Evolutionary conservation across 257 asterid species (phyloP), one percentile per base, ranked within the genome.

Genomic region (Nicotiana noctiflora): DNA sequence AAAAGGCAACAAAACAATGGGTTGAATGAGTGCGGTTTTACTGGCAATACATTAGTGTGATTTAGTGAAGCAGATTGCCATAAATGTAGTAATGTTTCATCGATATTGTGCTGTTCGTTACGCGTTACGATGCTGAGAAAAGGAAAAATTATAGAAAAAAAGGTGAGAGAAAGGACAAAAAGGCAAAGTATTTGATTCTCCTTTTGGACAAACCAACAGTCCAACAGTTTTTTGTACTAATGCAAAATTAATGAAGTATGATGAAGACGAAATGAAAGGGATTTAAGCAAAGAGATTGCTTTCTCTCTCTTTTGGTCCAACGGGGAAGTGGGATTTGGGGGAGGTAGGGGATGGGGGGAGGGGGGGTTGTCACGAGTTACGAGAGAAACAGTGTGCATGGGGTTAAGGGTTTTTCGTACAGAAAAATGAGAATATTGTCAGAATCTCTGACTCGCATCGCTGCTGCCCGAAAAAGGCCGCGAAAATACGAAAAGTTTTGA

Each of bases 401-500:
- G 77, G 77, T 46, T 70, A 6, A 70, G 77, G 77, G 21, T 15
- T 44, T 70, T 70, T 70, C 59, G 59, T 70, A 46, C 59, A 70
- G 77, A 21, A 10, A 40, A 40, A 8, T 40, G 49, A 40, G 77
- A 70, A 70, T 70, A 70, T 70, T 70, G 77, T 70, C 77, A 70
- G 77, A 70, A 65, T 19, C 6, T 17, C n/a, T 13, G 57, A 52
- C 21, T 21, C 10, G 15, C 29, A 13, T 25, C 9, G 8, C 40
- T 62, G 40, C 10, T 31, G 6, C 12, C 57, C 56, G 32, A 21
- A 44, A 70, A 40, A 70, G 13, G 59, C 37, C 77, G 77, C 77
- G 77, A 70, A 70, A 70, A 70, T 4, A 70, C 21, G 77, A 44
- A 70, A 70, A 44, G 77, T 13, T 70, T 70, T 70, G 37, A 46